Evolutionary conservation across 495 filamentous ascomycete species (phyloP), one percentile per base, ranked within the genome.

Genomic region (Aspergillus leporis): DNA sequence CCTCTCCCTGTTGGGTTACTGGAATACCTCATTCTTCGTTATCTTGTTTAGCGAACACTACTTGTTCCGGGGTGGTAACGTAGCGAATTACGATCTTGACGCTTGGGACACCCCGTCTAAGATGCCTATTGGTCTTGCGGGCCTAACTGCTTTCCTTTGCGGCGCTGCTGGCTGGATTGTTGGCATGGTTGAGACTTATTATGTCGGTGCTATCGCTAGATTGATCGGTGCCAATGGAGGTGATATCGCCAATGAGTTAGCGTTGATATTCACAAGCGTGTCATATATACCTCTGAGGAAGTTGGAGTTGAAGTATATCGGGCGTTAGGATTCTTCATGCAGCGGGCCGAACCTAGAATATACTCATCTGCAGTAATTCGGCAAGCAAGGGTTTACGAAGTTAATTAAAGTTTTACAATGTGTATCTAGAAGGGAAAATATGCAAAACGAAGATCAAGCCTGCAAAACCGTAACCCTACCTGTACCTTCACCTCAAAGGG

Each of bases 41-140:
- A 84, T 87, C 59, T 59, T 88, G 4, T 77, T 85, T 59, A 68
- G 71, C 12, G 86, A 89, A 59, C 83, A 89, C 66, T 83, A 82
- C 58, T 53, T 79, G 43, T 87, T 88, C 74, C 79, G 85, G 16
- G 74, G 74, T 77, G 72, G 73, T 47, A 76, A 69, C 41, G 66
- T 80, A 18, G 67, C 71, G 21, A 75, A 72, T 55, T 78, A 77
- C 32, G 71, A 77, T 53, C 63, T 76, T 13, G 70, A 73, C 43
- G 73, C 55, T 6, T 74, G 71, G 73, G 64, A 76, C 34, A 61
- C 61, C 34, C 70, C 71, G 0, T 61, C 66, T 5, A 56, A 58
- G 25, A 64, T 77, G 63, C 71, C 74, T 0, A 25, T 70, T 25
- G 73, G 71, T 3, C 60, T 68, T 19, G 74, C 60, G 16, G 74